Conservation (phyloP, 169 alveolate species). For the Cryptosporidium canis region DNA sequence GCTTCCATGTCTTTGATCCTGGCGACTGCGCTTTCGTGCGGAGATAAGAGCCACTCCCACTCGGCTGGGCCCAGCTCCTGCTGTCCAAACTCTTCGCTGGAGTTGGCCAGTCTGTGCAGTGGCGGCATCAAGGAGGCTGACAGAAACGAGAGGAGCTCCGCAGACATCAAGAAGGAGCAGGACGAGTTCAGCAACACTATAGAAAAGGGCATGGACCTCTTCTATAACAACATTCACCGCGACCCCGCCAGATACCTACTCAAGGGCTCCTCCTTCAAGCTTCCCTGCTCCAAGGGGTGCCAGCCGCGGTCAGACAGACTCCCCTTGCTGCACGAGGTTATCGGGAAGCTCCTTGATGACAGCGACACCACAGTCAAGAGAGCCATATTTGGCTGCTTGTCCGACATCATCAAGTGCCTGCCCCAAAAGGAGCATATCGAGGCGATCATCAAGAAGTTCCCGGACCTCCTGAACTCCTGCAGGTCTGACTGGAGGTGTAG, state of each 20-base stretch:
- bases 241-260: not conserved
- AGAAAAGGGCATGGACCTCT: constrained; percentile 5
- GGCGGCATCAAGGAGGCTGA: not conserved
- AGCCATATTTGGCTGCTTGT: constrained; percentile 46
- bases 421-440: constrained; percentile 33
- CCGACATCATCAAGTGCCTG: constrained; percentile 52
- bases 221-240: not conserved
- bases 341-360: constrained; percentile 42
- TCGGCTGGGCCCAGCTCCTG: not conserved
- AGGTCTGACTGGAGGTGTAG: constrained; percentile 69
- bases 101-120: not conserved
- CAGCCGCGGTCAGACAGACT: not conserved
- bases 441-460: constrained; percentile 16
- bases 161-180: not conserved
- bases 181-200: not conserved
- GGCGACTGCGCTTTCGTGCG: constrained; percentile 33
- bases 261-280: not conserved
- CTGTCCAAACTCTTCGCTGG: not conserved
- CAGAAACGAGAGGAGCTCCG: not conserved
- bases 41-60: not conserved
- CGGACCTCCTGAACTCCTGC: constrained; percentile 28
- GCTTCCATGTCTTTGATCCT: constrained; percentile 59
- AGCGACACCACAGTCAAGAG: constrained; percentile 20
- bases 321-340: not conserved
- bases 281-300: constrained; percentile 36